phyloP scores from a whole-genome alignment of 768 basidiomycete genomes.

The Russula emetica region DNA sequence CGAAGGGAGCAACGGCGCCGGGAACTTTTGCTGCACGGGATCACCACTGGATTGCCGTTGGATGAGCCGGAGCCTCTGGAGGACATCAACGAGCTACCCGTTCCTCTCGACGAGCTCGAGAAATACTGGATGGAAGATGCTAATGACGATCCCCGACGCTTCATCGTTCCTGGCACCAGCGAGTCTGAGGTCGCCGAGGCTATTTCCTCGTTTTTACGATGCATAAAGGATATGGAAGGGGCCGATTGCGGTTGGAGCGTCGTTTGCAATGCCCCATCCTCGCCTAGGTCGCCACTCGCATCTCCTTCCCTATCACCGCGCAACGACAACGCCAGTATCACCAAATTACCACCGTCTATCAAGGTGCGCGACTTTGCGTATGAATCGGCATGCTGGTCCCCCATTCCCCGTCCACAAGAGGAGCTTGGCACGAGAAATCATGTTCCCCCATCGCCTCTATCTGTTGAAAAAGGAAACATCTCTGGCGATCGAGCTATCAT shows the following conservation, averaged over 20 bases:
- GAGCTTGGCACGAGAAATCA: background rate
- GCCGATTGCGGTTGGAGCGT: slow-evolving; percentile 22
- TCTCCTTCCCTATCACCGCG: background rate
- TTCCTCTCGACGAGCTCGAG: slow-evolving; percentile 35
- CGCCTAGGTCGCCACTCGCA: slow-evolving; percentile 11
- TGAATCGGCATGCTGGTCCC: slow-evolving; percentile 24
- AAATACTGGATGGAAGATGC: slow-evolving; percentile 38
- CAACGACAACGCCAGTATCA: background rate
- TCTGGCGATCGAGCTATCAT: background rate
- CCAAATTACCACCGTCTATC: slow-evolving; percentile 21
- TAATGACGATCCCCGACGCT: slow-evolving; percentile 35
- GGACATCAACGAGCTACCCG: slow-evolving; percentile 35
- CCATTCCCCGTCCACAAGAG: background rate
- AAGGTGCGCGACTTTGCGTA: slow-evolving; percentile 33
- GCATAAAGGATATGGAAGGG: slow-evolving; percentile 19
- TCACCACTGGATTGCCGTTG: slow-evolving; percentile 10
- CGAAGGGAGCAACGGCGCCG: slow-evolving; percentile 31
- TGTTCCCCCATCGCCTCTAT: background rate
- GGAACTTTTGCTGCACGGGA: slow-evolving; percentile 33
- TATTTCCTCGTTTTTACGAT: slow-evolving; percentile 12
- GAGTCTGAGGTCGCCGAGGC: slow-evolving; percentile 6
- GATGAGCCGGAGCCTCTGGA: slow-evolving; percentile 28
- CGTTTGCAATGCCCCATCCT: slow-evolving; percentile 10
- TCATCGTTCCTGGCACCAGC: slow-evolving; percentile 38
- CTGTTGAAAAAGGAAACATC: background rate